Percentiles rank a stretch among this genome's conserved stretches.
Conservation (phyloP, 306 rosid species). For the Cucumis cinereus region DNA sequence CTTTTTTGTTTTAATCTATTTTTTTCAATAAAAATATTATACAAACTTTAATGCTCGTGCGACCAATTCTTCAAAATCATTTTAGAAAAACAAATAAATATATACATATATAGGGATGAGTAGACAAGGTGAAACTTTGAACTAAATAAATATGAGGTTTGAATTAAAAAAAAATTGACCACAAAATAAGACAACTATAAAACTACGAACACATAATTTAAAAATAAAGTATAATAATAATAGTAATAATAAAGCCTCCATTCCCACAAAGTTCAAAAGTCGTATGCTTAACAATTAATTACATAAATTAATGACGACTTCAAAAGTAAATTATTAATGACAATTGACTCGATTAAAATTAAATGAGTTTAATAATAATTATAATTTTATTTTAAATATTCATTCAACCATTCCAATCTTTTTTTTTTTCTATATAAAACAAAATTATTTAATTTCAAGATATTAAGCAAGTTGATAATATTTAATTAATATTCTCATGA, state of each 20-base stretch:
- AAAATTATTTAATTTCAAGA: background rate
- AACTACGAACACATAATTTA: background rate
- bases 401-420: background rate
- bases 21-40: too few relatives aligned
- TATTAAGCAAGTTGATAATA: background rate
- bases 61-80: too few relatives aligned
- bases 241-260: background rate
- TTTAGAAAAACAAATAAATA: too few relatives aligned
- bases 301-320: background rate
- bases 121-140: too few relatives aligned
- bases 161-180: background rate
- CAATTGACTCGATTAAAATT: conserved; percentile 2
- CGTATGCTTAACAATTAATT: background rate
- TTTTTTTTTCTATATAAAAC: background rate
- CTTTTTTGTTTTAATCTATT: too few relatives aligned
- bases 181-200: background rate
- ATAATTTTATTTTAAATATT: background rate
- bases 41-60: too few relatives aligned
- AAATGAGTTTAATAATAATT: background rate
- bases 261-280: background rate
- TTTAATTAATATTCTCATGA: background rate
- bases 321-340: background rate
- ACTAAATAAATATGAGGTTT: too few relatives aligned
- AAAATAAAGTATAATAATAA: background rate
- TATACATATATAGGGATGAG: too few relatives aligned